Base-by-base conservation (phyloP, 2,329 filamentous ascomycete species). In the Fusarium avenaceum region DNA sequence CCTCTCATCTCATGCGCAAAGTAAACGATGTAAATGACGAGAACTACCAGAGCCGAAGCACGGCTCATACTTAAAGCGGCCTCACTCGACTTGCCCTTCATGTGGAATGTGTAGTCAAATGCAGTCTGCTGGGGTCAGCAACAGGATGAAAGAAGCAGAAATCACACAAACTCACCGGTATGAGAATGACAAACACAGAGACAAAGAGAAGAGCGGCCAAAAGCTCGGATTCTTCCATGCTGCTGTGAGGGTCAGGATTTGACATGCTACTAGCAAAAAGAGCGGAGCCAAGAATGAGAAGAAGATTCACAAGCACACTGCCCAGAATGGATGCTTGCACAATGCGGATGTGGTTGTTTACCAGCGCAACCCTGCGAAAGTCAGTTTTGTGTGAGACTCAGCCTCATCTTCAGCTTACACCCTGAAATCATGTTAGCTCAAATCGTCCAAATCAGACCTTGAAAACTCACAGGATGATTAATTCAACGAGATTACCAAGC, bases 291-390 rank as follows among this genome's bases (percentile, higher is more conserved):
- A 94, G 82, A 68, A 93, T 93, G 40, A 93, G 82, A 6, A 94
- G 81, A 46, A 94, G 77, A 72, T 94, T 94, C 56, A 92, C 89
- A n/a, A 94, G 81, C 57, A 94, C 92, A 2, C 91, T 93, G 20
- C 91, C 92, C 17, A 94, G 82, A 40, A 94, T 82, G 0, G 91
- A 92, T 8, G 91, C 91, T 76, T 93, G 90, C 19, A 94, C 91
- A 61, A 94, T 90, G 28, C 87, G 84, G 48, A 93, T 91, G 74
- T 93, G 89, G 74, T 91, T 83, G 77, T 83, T 81, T 45, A 76
- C 75, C 33, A 83, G 71, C 1, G 81, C 80, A 49, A 82, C 89
- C 67, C 88, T 90, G 72, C 4, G 6, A 9, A 35, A 30, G 64
- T 77, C 42, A 76, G 8, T 46, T 35, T 45, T 61, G 28, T 45